A percentile compares a stretch with the other conserved stretches of the same genome.
These are phyloP conservation scores for Aspergillus cavernicola DNA, from an alignment of 495 filamentous ascomycete species.

Conservation along the genomic window DNA sequence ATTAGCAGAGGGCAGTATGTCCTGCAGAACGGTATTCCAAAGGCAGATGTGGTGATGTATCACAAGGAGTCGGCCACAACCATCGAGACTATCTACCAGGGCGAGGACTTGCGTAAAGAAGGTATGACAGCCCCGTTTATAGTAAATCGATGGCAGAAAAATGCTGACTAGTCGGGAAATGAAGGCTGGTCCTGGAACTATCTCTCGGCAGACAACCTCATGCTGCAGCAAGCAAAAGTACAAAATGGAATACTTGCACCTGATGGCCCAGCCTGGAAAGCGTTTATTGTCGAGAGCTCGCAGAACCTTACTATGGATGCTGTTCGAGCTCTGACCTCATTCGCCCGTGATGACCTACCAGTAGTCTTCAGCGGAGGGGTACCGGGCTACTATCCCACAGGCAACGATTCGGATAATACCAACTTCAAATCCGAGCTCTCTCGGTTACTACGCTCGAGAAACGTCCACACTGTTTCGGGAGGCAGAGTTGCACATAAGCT, in stretches of 20 bases:
- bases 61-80: conserved; percentile 23
- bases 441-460: conserved; percentile 15
- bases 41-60: conserved; percentile 42
- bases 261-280: conserved; percentile 40
- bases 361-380: conserved; percentile 36
- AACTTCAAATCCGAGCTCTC: not conserved
- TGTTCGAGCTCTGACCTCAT: conserved; percentile 31
- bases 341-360: conserved; percentile 39
- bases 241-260: conserved; percentile 33
- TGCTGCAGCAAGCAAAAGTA: conserved; percentile 30
- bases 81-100: conserved; percentile 18
- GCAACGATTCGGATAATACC: not conserved
- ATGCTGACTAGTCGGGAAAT: not conserved
- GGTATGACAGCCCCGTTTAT: not conserved
- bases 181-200: conserved; percentile 50
- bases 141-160: not conserved
- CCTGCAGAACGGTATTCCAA: conserved; percentile 37
- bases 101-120: conserved; percentile 16
- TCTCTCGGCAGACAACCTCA: conserved; percentile 45
- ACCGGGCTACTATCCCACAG: conserved; percentile 23
- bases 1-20: conserved; percentile 35
- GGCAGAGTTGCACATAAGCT: conserved; percentile 23
- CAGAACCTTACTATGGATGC: conserved; percentile 35
- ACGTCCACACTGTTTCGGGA: conserved; percentile 16
- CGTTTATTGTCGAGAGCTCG: conserved; percentile 38